phyloP scores from a whole-genome alignment of 1,139 yeast genomes.

The Zygoascus meyerae region DNA sequence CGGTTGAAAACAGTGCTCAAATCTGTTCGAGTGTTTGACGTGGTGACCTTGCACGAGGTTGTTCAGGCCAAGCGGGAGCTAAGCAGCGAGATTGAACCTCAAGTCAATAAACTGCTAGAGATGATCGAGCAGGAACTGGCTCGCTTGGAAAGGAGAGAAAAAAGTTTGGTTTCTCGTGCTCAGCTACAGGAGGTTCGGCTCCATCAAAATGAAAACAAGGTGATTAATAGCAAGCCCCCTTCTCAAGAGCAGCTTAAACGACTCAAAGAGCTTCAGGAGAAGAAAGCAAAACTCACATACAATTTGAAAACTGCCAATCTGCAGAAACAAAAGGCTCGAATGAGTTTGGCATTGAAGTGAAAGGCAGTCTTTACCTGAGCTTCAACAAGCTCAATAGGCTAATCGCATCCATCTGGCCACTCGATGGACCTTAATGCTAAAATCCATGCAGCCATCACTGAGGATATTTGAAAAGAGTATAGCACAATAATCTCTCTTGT shows the following conservation, averaged over 20 bases:
- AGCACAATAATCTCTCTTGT: no score
- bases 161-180: conserved; percentile 24
- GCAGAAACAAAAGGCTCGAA: conserved; percentile 26
- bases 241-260: conserved; percentile 36
- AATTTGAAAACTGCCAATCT: conserved; percentile 31
- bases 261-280: conserved; percentile 33
- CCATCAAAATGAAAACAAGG: conserved; percentile 14
- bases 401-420: no score
- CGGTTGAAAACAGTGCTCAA: conserved; percentile 23
- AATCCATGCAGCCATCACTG: no score
- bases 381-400: no score
- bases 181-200: conserved; percentile 27
- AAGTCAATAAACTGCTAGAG: conserved; percentile 22
- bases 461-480: no score
- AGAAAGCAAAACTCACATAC: conserved; percentile 36
- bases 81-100: conserved; percentile 28
- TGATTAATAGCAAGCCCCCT: conserved; percentile 15
- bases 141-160: conserved; percentile 25
- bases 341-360: conserved; percentile 18
- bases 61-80: conserved; percentile 24
- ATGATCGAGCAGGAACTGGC: conserved; percentile 25
- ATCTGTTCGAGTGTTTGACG: conserved; percentile 28
- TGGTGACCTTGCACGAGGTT: conserved; percentile 28
- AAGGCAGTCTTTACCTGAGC: no score
- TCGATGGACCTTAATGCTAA: no score